phyloP scores from a whole-genome alignment of 208 protist genomes.

The Angomonas deanei region DNA sequence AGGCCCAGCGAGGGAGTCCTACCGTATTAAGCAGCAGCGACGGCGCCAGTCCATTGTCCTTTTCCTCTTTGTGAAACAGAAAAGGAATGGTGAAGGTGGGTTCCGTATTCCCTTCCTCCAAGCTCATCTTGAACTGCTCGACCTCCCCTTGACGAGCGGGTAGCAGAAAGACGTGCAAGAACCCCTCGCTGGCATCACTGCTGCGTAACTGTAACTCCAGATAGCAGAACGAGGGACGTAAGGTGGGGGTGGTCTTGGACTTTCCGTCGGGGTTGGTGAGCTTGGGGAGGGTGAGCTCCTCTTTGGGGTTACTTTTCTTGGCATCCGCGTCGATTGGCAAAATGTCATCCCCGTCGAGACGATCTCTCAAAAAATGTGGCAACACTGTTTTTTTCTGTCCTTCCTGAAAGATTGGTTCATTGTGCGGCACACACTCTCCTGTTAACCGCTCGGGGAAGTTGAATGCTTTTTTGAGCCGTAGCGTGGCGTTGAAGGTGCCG shows the following conservation, averaged over 20 bases:
- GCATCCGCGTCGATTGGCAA: not conserved
- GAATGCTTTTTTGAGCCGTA: constrained; percentile 32
- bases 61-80: not conserved
- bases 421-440: constrained; percentile 60
- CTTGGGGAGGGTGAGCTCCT: not conserved
- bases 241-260: not conserved
- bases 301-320: not conserved
- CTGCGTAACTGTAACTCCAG: not conserved
- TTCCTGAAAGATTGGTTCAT: constrained; percentile 8
- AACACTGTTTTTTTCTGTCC: constrained; percentile 13
- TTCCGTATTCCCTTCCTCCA: not conserved
- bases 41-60: too few species aligned
- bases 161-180: not conserved
- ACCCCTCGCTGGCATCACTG: not conserved
- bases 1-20: not conserved
- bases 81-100: not conserved
- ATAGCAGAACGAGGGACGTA: not conserved
- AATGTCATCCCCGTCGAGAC: constrained; percentile 20
- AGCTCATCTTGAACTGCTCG: not conserved
- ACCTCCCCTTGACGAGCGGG: not conserved
- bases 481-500: constrained; percentile 70
- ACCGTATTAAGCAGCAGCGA: not conserved
- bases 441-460: constrained; percentile 66
- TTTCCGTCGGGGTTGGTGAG: not conserved
- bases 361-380: constrained; percentile 37